A percentile compares a stretch with the other conserved stretches of the same genome.
phyloP scores from a whole-genome alignment of 305 asterid species.

The Fraxinus paxiana region DNA sequence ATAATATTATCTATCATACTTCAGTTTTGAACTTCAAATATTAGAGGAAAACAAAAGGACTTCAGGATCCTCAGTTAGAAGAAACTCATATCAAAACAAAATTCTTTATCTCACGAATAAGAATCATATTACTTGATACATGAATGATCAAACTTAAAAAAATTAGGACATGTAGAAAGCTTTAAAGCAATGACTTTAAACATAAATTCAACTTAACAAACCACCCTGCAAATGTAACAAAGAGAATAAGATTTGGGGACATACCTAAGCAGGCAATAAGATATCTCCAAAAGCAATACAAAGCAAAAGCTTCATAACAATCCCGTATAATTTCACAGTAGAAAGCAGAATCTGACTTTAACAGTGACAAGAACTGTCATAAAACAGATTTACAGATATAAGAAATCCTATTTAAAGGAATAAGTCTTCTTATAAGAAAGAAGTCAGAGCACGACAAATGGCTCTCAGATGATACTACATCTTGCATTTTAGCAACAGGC shows the following conservation, averaged over 20 bases:
- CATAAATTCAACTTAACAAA: background rate
- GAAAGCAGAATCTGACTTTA: slow-evolving; percentile 73
- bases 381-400: slow-evolving; percentile 19
- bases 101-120: background rate
- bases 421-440: background rate
- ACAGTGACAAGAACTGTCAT: slow-evolving; percentile 71
- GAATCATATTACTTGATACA: background rate
- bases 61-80: background rate
- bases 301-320: slow-evolving; percentile 96
- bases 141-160: background rate
- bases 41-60: background rate
- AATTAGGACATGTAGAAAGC: background rate
- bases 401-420: slow-evolving; percentile 21
- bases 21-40: background rate
- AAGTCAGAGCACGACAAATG: background rate
- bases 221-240: background rate
- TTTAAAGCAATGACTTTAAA: background rate
- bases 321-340: slow-evolving; percentile 78
- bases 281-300: slow-evolving; percentile 96
- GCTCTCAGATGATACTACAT: background rate
- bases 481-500: background rate
- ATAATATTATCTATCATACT: background rate
- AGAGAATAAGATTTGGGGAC: slow-evolving; percentile 1
- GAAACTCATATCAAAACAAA: background rate
- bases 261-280: slow-evolving; percentile 96